A percentile compares a stretch with the other conserved stretches of the same genome.
These are phyloP conservation scores for Cadophora luteo-olivacea DNA, from an alignment of 2,329 filamentous ascomycete species.

Conservation along the genomic window DNA sequence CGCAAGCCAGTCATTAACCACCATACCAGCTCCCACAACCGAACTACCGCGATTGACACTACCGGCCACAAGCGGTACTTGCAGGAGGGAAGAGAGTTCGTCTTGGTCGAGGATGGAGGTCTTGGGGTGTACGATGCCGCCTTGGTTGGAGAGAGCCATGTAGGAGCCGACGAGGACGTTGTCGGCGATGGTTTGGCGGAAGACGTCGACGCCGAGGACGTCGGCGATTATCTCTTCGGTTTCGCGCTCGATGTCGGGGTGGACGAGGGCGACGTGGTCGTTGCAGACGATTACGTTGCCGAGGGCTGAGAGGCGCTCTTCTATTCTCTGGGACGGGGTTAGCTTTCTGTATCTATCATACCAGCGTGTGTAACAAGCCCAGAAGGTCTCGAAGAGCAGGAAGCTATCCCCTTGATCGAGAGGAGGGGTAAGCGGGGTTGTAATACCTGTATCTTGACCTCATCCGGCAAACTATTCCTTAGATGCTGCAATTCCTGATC, in stretches of 20 bases:
- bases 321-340: constrained; percentile 71
- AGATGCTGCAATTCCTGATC: constrained; percentile 98
- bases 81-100: constrained; percentile 89
- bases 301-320: constrained; percentile 93
- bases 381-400: neutral
- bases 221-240: constrained; percentile 99
- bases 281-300: constrained; percentile 97
- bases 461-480: constrained; percentile 90
- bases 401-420: neutral
- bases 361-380: neutral
- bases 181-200: constrained; percentile 93
- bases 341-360: neutral
- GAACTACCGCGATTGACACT: constrained; percentile 91
- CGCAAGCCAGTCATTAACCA: constrained; percentile 97
- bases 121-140: constrained; percentile 96
- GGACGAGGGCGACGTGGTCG: constrained; percentile 95
- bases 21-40: constrained; percentile 96
- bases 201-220: constrained; percentile 87
- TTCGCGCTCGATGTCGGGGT: constrained; percentile 96
- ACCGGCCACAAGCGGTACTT: constrained; percentile 94
- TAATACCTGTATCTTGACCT: constrained; percentile 75
- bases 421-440: constrained; percentile 2
- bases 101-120: constrained; percentile 98
- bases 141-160: constrained; percentile 95
- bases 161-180: constrained; percentile 97